Evolutionary conservation across 306 rosid species (phyloP).

Genomic region (Casuarina glauca): DNA sequence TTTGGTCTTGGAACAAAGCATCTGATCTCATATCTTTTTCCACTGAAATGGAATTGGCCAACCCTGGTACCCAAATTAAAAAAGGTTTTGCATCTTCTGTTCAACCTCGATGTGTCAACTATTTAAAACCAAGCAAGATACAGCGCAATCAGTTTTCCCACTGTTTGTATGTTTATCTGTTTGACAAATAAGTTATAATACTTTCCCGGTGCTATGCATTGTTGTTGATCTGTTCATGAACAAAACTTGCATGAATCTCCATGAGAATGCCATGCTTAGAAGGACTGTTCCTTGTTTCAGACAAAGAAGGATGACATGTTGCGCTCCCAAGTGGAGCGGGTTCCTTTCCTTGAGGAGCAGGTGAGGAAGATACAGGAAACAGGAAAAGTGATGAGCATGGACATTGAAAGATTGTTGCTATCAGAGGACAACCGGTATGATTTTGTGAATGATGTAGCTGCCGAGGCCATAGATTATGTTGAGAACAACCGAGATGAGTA

Average conservation of each 20-base stretch:
- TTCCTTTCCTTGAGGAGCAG: conserved; percentile 93
- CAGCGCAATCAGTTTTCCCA: not conserved
- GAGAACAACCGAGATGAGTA: conserved; percentile 78
- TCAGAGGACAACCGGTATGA: conserved; percentile 83
- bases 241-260: not conserved
- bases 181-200: no score
- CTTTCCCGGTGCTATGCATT: not conserved
- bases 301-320: conserved; percentile 62
- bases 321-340: conserved; percentile 54
- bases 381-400: conserved; percentile 70
- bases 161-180: not conserved
- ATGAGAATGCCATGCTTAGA: not conserved
- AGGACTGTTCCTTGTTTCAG: conserved; percentile 37
- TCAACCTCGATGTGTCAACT: conserved; percentile 12
- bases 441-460: conserved; percentile 87
- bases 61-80: not conserved
- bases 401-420: conserved; percentile 64
- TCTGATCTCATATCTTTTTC: no score
- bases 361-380: conserved; percentile 68
- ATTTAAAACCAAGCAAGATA: not conserved
- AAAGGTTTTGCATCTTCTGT: not conserved
- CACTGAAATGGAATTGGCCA: no score
- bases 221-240: not conserved
- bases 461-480: conserved; percentile 76
- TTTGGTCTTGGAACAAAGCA: no score